Base-by-base conservation (phyloP, 495 filamentous ascomycete species). In the Penicillium atrosanguineum region DNA sequence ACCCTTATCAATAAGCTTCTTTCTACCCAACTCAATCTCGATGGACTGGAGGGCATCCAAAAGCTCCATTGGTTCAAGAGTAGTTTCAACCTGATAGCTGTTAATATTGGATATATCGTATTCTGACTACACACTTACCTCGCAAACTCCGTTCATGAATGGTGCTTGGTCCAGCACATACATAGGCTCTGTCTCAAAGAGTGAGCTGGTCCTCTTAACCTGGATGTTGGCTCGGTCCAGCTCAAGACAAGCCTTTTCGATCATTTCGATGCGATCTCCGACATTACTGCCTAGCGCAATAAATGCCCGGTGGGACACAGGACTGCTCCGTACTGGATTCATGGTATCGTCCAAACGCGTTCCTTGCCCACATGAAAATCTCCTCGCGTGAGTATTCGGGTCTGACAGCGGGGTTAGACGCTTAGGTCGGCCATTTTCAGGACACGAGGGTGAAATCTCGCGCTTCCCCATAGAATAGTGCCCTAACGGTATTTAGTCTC, bases 101-200 rank as follows among this genome's bases (percentile, higher is more conserved):
- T 69, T 31, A 59, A 34, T 34, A 34, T 14, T 34, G 11, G 11
- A 34, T 14, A 3, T 34, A 34, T 34, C 1, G 1, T 15, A 34
- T 34, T 34, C 11, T 34, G 12, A 34, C 21, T 19, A 21, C 8
- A 25, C 12, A 51, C 50, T 43, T 55, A 96, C 94, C 85, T 98
- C 90, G 68, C 91, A 96, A 49, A 86, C 91, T 29, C 91, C 94
- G 66, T 98, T 98, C 38, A 97, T 71, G 62, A 97, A 98, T 16
- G 84, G 80, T 52, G 83, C 83, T 66, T 98, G 94, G 62, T 96
- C 86, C 56, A 87, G 71, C 58, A 96, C 86, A 72, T 98, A 97
- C 94, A 98, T 98, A 20, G 94, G 89, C 54, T 89, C 83, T 7
- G 93, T 98, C 73, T 97, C 90, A 77, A 93, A 98, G 36, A 98